Base-by-base conservation (phyloP, 2,329 filamentous ascomycete species). In the Epichloe brachyelytri region DNA sequence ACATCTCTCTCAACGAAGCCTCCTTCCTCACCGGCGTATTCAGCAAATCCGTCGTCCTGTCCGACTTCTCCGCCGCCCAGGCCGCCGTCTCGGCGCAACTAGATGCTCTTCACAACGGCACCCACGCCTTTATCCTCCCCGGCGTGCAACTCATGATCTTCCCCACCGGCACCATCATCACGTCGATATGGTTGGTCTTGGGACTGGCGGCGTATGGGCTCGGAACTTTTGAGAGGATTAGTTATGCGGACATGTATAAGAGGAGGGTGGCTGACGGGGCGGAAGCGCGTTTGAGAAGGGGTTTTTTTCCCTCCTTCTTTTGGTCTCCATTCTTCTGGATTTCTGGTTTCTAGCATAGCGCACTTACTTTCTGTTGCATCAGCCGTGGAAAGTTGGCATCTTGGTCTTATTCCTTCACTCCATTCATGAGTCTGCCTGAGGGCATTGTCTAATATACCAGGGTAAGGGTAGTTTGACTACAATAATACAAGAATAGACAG, bases 21-120 rank as follows among this genome's bases (percentile, higher is more conserved):
- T 76, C 78, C 6, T 89, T 88, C 58, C 76, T 88, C 39, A 78
- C 77, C 14, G 85, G 85, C 48, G 76, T 85, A 58, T 88, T 88
- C 66, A 78, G 83, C 50, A 67, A 75, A 47, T 69, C 77, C 51
- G 69, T 77, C 14, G 64, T 79, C 60, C 65, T 75, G 59, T 81
- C 78, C 53, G 67, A 72, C 48, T 70, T 75, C 38, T 63, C 68
- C 43, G 57, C 68, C 46, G 78, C 78, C 22, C 67, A 74, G 54
- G 64, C 71, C 17, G 73, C 75, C 36, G 76, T 80, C 17, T 66
- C 76, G 53, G 63, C 71, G 3, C 68, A 75, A 19, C 63, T 74
- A 0, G 65, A 61, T 0, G 66, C 63, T 4, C 66, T 81, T 22
- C 59, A 60, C 47, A 76, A 77, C 59, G 73, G 74, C 55, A 76